A percentile compares a stretch with the other conserved stretches of the same genome.
Evolutionary conservation across 805 yeast genomes (phyloP).

Genomic region (Lipomyces anomalus): DNA sequence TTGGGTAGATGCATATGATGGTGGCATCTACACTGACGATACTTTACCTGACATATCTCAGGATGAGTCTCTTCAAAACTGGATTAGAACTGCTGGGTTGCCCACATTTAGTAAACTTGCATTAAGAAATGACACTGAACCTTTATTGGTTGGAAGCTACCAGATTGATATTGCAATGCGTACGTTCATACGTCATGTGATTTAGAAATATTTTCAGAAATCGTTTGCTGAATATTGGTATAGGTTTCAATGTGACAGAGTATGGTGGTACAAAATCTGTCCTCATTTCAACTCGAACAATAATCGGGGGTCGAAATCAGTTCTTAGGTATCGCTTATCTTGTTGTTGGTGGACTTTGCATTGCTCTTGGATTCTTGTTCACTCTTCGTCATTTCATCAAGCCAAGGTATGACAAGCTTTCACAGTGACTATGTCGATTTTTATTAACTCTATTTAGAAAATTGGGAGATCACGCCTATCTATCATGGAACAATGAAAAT

Average conservation of each 20-base stretch:
- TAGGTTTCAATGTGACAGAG: conserved; percentile 74
- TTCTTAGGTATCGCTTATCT: conserved; percentile 80
- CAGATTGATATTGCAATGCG: conserved; percentile 52
- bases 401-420: too few species aligned
- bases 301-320: conserved; percentile 82
- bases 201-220: background rate
- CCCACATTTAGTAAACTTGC: conserved; percentile 85
- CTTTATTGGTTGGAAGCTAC: conserved; percentile 63
- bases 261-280: conserved; percentile 88
- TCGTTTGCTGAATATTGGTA: conserved; percentile 7
- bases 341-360: conserved; percentile 72
- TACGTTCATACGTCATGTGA: too few species aligned
- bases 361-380: conserved; percentile 68
- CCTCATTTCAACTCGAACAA: conserved; percentile 72
- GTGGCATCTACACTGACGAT: conserved; percentile 81
- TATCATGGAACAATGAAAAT: conserved; percentile 39
- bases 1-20: conserved; percentile 73
- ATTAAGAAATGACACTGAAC: conserved; percentile 56
- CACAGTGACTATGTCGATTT: too few species aligned
- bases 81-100: conserved; percentile 97
- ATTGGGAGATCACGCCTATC: conserved; percentile 71
- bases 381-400: conserved; percentile 73
- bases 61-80: conserved; percentile 85
- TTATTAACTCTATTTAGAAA: too few species aligned
- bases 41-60: conserved; percentile 69